Evolutionary conservation across 495 filamentous ascomycete genomes (phyloP), one percentile per base, ranked within the genome.

Genomic region (Lasiosphaeriaceae sp.): DNA sequence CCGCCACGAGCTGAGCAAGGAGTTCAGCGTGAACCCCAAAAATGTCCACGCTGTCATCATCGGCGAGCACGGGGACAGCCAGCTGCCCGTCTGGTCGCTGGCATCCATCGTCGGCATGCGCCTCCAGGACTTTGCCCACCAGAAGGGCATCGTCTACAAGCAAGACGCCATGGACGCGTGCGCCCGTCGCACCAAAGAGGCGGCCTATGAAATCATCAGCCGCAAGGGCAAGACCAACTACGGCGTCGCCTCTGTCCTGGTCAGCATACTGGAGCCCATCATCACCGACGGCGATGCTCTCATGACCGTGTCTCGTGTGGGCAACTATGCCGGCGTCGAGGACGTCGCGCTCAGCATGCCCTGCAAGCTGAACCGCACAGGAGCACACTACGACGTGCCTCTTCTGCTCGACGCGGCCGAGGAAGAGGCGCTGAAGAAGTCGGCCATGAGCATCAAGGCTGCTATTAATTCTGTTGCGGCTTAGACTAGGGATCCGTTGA

Each of bases 221-320:
- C 67, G 77, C 11, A 82, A 82, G 61, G 82, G 82, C 6, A 83
- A 83, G 70, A 83, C 82, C 3, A 84, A 84, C 62, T 83, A 84
- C 58, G 80, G 83, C 37, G 74, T 82, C 0, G 84, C 81, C 0
- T 73, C 71, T 8, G 76, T 70, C 21, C 34, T 70, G 47, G 66
- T 68, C 12, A 60, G 56, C 49, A 62, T 70, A 35, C 37, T 70
- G 23, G 58, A 68, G 58, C 62, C 63, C 1, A 70, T 70, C 47
- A 56, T 70, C 41, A 68, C 61, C 21, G 51, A 68, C 23, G 55
- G 56, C 24, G 67, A 70, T 26, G 65, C 66, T 21, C 51, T 70
- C 14, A 47, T 70, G 41, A 68, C 67, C 0, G 65, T 70, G 12
- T 66, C 63, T 14, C 24, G 65, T 24, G 67, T 70, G 12, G 67